Conservation (phyloP, 1,139 yeast species). For the Pichia sp. region DNA sequence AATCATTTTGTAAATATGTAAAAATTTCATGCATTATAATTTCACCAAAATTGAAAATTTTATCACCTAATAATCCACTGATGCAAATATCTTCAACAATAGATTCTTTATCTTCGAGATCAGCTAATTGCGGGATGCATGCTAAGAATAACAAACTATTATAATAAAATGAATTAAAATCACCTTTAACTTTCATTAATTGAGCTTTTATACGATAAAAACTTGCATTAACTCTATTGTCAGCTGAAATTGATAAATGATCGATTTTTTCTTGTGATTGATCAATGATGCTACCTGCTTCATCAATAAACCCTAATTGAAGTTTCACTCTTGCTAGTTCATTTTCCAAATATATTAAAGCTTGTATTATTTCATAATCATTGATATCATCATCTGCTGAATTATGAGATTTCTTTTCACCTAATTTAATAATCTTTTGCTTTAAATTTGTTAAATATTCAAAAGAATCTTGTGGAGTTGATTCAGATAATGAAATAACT, state of each 20-base stretch:
- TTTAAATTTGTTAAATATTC: slow-evolving; percentile 50
- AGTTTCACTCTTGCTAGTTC: slow-evolving; percentile 74
- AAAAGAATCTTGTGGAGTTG: slow-evolving; percentile 39
- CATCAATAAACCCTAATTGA: slow-evolving; percentile 48
- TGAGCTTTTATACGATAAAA: slow-evolving; percentile 78
- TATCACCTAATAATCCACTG: slow-evolving; percentile 87
- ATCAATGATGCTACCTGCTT: slow-evolving; percentile 68
- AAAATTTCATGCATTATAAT: slow-evolving; percentile 84
- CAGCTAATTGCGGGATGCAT: slow-evolving; percentile 50
- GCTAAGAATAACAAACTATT: slow-evolving; percentile 59
- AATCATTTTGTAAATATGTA: slow-evolving; percentile 46
- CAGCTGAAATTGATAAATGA: slow-evolving; percentile 47
- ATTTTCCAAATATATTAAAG: slow-evolving; percentile 59
- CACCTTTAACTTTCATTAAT: slow-evolving; percentile 65
- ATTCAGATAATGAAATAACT: slow-evolving; percentile 43
- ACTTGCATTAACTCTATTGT: slow-evolving; percentile 71
- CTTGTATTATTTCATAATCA: slow-evolving; percentile 35
- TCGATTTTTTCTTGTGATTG: slow-evolving; percentile 55
- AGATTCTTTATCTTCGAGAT: slow-evolving; percentile 47
- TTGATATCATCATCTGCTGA: slow-evolving; percentile 33
- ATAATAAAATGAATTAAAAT: slow-evolving; percentile 75
- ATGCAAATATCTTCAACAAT: slow-evolving; percentile 79
- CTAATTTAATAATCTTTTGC: slow-evolving; percentile 38
- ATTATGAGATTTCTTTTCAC: slow-evolving; percentile 32
- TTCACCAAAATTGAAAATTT: slow-evolving; percentile 93